Base-by-base conservation (phyloP, 306 rosid species). In the Sechiopsis laciniata region DNA sequence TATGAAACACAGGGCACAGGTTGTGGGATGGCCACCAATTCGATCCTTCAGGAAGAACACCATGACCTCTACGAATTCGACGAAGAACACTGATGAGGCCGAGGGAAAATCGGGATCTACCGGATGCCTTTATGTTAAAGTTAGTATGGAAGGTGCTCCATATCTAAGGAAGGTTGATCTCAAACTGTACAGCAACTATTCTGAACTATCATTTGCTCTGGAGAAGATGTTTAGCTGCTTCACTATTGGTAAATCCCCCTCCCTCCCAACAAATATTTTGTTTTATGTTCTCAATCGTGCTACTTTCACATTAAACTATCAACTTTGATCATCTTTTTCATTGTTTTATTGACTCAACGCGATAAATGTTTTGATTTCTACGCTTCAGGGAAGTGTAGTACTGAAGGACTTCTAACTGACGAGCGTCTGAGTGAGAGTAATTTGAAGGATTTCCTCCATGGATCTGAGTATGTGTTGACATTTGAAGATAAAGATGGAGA, bases 21-120 rank as follows among this genome's bases (percentile, higher is more conserved):
- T 89, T 77, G 98, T 93, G 74, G 98, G 98, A 80, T 93, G 97
- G 98, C 98, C 98, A 74, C 98, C 98, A 73, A 90, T 94, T 76
- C 84, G 98, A 82, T 90, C 98, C 11, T 94, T 85, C 68, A 78
- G 97, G 65, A 94, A 94, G 87, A 94, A 82, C 84, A 79, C 83
- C 60, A 87, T 94, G 97, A 88, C 92, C 48, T 37, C 70, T 37
- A 81, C 92, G 9, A 90, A 81, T 84, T 75, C 69, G 74, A 54
- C 84, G 3, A 90, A 93, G 82, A 89, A 77, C 83, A 86, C 67
- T 51, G 91, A 87, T 54, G 91, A 87, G 57, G 83, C 75, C 51
- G 91, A 85, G 12, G 95, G 82, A 1, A 94, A 94, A 79, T 46
- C 81, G 10, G 92, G 89, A 32, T 57, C 51, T 0, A 16, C 76